Evolutionary conservation across 192 early-diverging fungal species (phyloP).

Genomic region (Piromyces sp.): DNA sequence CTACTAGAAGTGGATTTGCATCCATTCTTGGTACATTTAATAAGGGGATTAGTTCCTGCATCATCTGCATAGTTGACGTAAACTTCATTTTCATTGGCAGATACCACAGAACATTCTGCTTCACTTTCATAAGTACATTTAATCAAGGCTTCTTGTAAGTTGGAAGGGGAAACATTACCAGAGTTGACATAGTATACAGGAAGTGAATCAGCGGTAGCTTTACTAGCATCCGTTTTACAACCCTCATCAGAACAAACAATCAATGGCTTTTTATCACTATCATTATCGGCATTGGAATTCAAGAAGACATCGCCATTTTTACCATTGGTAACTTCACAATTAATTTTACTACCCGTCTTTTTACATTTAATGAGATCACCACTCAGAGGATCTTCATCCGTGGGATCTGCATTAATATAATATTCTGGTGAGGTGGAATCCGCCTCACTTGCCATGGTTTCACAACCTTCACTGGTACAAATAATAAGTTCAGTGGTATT

Average conservation of each 20-base stretch:
- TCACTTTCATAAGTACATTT: too few relatives aligned
- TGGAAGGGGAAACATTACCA: too few relatives aligned
- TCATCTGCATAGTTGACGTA: too few relatives aligned
- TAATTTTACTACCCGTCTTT: background rate
- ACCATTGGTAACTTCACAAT: background rate
- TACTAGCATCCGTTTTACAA: too few relatives aligned
- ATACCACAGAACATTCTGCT: too few relatives aligned
- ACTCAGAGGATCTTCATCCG: background rate
- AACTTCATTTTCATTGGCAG: too few relatives aligned
- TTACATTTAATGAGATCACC: background rate
- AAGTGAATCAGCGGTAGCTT: too few relatives aligned
- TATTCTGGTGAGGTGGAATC: background rate
- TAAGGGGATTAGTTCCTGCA: too few relatives aligned
- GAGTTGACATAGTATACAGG: too few relatives aligned
- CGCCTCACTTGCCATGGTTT: background rate
- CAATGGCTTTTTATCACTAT: background rate
- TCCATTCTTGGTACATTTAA: too few relatives aligned
- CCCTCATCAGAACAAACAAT: background rate
- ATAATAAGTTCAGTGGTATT: background rate
- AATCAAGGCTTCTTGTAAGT: too few relatives aligned
- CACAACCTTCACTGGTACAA: background rate
- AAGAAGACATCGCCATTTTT: background rate
- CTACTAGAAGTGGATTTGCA: too few relatives aligned
- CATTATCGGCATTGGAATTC: background rate
- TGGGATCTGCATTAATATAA: background rate